Conservation (phyloP, 2,329 filamentous ascomycete genomes). For the Laburnicola sp. region DNA sequence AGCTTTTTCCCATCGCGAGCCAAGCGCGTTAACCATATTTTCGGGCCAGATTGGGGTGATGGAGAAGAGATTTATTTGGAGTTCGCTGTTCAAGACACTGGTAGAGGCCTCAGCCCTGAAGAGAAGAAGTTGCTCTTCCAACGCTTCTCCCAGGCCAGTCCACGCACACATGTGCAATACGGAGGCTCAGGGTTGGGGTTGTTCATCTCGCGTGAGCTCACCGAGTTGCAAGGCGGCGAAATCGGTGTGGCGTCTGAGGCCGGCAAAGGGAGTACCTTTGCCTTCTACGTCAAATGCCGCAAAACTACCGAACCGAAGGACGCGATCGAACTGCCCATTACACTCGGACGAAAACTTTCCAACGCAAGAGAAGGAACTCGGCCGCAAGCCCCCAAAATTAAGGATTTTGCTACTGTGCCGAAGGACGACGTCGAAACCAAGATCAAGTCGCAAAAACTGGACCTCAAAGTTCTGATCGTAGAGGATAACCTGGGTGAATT, state of each 20-base stretch:
- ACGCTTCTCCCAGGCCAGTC: conserved; percentile 76
- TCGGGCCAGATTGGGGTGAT: conserved; percentile 68
- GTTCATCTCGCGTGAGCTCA: conserved; percentile 78
- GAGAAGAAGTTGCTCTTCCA: conserved; percentile 77
- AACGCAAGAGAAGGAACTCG: conserved; percentile 34
- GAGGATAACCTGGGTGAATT: conserved; percentile 44
- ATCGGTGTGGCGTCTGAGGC: conserved; percentile 72
- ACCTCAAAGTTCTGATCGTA: conserved; percentile 48
- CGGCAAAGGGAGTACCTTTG: conserved; percentile 73
- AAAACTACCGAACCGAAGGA: conserved; percentile 53
- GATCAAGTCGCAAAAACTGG: conserved; percentile 19
- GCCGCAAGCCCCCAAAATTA: conserved; percentile 32
- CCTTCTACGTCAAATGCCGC: conserved; percentile 73
- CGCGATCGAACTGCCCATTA: conserved; percentile 28
- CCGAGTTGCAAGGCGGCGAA: conserved; percentile 77
- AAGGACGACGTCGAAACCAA: conserved; percentile 12
- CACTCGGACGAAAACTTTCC: conserved; percentile 33
- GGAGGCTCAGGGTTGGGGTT: conserved; percentile 77
- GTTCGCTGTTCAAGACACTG: conserved; percentile 77
- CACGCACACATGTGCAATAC: conserved; percentile 75
- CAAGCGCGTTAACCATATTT: conserved; percentile 51
- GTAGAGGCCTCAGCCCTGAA: conserved; percentile 69
- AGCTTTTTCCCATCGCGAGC: conserved; percentile 64
- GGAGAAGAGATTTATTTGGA: conserved; percentile 68
- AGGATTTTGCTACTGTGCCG: conserved; percentile 39